Evolutionary conservation across 2,329 filamentous ascomycete species (phyloP).

Genomic region (Ceratocystis destructans): DNA sequence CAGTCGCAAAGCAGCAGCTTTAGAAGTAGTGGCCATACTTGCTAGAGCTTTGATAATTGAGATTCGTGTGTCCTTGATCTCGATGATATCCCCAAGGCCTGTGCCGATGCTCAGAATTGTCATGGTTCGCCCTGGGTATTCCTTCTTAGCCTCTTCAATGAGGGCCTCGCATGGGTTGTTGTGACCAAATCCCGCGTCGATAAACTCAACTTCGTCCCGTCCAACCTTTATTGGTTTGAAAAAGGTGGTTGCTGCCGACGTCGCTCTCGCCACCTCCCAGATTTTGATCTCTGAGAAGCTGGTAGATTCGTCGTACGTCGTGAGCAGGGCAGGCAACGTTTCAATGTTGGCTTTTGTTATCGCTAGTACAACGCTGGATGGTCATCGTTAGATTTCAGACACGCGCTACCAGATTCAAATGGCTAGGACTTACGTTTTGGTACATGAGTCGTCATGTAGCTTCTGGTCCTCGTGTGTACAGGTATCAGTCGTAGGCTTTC

Average conservation of each 20-base stretch:
- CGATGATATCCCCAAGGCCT: slow-evolving; percentile 21
- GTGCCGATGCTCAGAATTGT: slow-evolving; percentile 24
- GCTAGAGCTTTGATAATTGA: background rate
- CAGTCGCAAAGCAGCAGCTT: background rate
- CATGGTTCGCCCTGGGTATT: slow-evolving; percentile 21
- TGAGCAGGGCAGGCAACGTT: slow-evolving; percentile 22
- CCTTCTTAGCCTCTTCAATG: slow-evolving; percentile 23
- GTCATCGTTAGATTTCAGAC: background rate
- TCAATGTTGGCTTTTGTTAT: background rate
- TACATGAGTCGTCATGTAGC: background rate
- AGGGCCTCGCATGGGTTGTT: slow-evolving; percentile 26
- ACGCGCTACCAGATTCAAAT: background rate
- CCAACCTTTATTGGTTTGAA: slow-evolving; percentile 25
- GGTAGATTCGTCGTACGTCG: slow-evolving; percentile 22
- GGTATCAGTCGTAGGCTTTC: background rate
- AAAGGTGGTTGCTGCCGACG: slow-evolving; percentile 24
- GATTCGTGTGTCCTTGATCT: slow-evolving; percentile 18
- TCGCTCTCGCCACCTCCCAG: slow-evolving; percentile 25
- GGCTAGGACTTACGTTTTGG: background rate
- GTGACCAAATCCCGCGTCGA: slow-evolving; percentile 25
- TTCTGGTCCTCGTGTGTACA: background rate
- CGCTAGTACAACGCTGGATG: background rate
- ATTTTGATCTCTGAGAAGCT: slow-evolving; percentile 22
- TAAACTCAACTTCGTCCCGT: slow-evolving; percentile 23
- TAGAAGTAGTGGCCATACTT: background rate